Evolutionary conservation across 352 stramenopile species (phyloP).

Genomic region (Phytophthora chlamydospora): DNA sequence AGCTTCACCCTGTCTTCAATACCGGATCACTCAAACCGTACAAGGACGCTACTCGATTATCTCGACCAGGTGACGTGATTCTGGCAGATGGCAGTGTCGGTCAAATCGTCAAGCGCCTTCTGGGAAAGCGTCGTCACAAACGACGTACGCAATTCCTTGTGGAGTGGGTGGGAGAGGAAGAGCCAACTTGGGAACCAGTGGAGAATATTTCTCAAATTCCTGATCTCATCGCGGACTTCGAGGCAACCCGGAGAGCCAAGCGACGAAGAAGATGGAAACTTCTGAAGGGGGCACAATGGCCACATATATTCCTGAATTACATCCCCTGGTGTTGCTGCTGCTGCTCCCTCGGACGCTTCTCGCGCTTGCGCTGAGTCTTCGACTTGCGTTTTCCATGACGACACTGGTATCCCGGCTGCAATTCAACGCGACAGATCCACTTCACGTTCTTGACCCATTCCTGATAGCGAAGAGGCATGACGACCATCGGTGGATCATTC

Average conservation of each 20-base stretch:
- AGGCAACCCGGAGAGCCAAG: neutral
- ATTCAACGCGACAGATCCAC: constrained; percentile 1
- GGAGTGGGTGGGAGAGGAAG: constrained; percentile 15
- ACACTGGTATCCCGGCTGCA: neutral
- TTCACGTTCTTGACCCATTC: neutral
- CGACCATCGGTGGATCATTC: too few species aligned
- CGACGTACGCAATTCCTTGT: constrained; percentile 19
- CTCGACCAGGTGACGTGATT: neutral
- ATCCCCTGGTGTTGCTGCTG: neutral
- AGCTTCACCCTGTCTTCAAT: constrained; percentile 23
- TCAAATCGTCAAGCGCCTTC: constrained; percentile 1
- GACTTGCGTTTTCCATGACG: constrained; percentile 6
- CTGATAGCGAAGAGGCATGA: too few species aligned
- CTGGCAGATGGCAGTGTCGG: constrained; percentile 8
- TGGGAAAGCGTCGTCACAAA: constrained; percentile 7
- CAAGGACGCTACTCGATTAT: constrained; percentile 5
- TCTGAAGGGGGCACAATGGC: neutral
- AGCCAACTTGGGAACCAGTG: neutral
- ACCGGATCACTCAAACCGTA: constrained; percentile 16
- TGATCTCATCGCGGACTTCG: constrained; percentile 8
- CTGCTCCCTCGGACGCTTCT: constrained; percentile 2
- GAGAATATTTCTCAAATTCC: constrained; percentile 12
- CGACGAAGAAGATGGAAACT: constrained; percentile 1
- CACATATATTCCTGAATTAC: constrained; percentile 20
- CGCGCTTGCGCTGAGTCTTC: neutral